Evolutionary conservation across 176 grass and related monocot species (phyloP), one percentile per base, ranked within the genome.

Genomic region (Bromus sterilis): DNA sequence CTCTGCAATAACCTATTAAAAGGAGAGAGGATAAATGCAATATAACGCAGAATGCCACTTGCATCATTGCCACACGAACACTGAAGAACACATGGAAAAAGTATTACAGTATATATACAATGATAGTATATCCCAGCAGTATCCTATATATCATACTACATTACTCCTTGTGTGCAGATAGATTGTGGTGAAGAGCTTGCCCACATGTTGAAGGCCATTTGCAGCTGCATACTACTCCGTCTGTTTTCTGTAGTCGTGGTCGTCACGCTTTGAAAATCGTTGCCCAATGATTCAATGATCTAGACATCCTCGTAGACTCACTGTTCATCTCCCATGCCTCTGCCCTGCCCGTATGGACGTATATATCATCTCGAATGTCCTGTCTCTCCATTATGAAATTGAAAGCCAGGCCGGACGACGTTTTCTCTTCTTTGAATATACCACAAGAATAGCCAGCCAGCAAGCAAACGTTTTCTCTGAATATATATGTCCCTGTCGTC

Each of bases 261-360:
- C 11, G 25, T 29, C 51, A 1, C 57, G 9, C n/a, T 56, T 62
- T 62, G 40, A 53, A 40, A 48, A 51, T 16, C 64, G 56, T 23
- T 53, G 31, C 11, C 23, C 66, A 86, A 74, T 86, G 32, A 86
- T 65, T 10, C 16, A 3, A 4, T 80, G 67, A 86, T 74, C 16
- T 31, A 4, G 84, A 86, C 77, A 65, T 80, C 35, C 72, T 16
- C 30, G 61, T 69, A 75, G 61, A 81, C 78, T 81, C 34, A 15
- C 31, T 66, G 48, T 48, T 5, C 49, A 75, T 35, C 21, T 21
- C 34, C 20, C 20, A 15, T 70, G 66, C 37, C n/a, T 9, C 14
- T 24, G 0, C 2, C 8, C 3, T 8, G n/a, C n/a, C n/a, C n/a
- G n/a, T n/a, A n/a, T n/a, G n/a, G n/a, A n/a, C n/a, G n/a, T n/a